These are phyloP conservation scores for Pseudozyma tsukubaensis DNA, from an alignment of 1,284 basidiomycete genomes.

Conservation along the genomic window DNA sequence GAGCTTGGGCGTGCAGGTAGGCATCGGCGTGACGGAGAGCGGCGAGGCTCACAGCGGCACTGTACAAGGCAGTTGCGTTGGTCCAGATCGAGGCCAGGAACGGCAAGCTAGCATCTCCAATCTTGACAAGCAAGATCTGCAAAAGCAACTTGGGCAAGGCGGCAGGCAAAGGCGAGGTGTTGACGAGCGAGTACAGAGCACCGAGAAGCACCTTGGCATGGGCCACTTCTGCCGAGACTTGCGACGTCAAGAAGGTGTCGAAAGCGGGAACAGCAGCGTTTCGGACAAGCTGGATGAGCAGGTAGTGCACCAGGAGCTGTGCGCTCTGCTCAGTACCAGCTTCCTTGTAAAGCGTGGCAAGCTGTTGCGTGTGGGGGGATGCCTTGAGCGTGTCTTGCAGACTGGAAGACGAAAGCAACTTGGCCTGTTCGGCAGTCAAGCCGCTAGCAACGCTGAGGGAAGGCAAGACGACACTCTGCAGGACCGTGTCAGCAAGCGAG, in stretches of 20 bases:
- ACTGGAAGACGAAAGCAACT: constrained; percentile 11
- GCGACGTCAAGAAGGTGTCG: constrained; percentile 31
- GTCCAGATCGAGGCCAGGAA: constrained; percentile 82
- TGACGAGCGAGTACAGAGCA: constrained; percentile 43
- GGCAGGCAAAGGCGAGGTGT: constrained; percentile 22
- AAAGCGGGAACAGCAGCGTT: constrained; percentile 23
- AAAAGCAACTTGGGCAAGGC: constrained; percentile 34
- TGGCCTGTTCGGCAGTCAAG: constrained; percentile 17
- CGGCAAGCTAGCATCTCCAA: constrained; percentile 79
- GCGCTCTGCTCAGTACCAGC: constrained; percentile 37
- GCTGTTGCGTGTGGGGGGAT: constrained; percentile 25
- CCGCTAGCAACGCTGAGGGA: constrained; percentile 11
- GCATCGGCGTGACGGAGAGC: constrained; percentile 83
- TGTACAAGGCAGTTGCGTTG: constrained; percentile 50
- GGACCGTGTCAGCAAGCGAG: constrained; percentile 15
- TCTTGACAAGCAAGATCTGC: constrained; percentile 74
- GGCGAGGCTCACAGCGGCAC: constrained; percentile 73
- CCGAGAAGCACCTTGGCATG: constrained; percentile 24
- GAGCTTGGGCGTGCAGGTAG: constrained; percentile 71
- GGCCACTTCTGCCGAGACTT: constrained; percentile 24
- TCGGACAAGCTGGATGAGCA: constrained; percentile 41
- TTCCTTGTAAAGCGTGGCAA: constrained; percentile 13
- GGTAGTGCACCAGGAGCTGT: constrained; percentile 16
- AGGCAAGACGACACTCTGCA: constrained; percentile 22
- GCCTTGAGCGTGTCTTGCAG: constrained; percentile 24